Base-by-base conservation (phyloP, 176 grass and related monocot genomes). In the Zoysia japonica region DNA sequence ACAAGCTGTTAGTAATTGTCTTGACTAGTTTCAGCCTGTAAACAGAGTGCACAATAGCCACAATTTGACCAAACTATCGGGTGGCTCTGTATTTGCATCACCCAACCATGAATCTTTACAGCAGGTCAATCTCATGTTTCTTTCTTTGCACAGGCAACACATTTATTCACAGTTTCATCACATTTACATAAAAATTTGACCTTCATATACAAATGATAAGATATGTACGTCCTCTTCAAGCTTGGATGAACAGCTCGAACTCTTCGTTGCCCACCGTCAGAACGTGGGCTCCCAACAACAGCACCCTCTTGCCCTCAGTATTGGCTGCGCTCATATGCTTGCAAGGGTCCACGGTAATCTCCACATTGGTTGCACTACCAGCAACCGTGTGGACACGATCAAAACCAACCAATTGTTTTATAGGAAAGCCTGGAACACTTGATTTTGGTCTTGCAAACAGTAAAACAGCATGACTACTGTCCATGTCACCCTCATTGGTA, bases 371-470 rank as follows among this genome's bases (percentile, higher is more conserved):
- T 55, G 84, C 59, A 71, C 72, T 19, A 11, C 82, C 88, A 52
- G 80, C 71, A 14, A 3, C 79, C 7, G 88, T 85, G 67, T 82
- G 79, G 9, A 93, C 82, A 9, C 92, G 83, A 78, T 93, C 81
- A 8, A 98, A 98, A 19, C 90, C 88, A 71, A 95, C 76, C 84
- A 98, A 56, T 47, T 98, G 96, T 78, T 93, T 95, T 28, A 81
- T 11, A 28, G 90, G 92, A 72, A 72, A 82, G 2, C 88, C 90
- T 3, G 67, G 73, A n/a, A 89, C 15, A 14, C 52, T 86, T 35
- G 77, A 62, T 73, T 68, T 89, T 4, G 77, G 77, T 70, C 81
- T 94, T 3, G 66, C 35, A 16, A 94, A 94, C 35, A 98, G 72
- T 38, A 98, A 51, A 10, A 98, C 48, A 14, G 78, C 67, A 61